Percentiles rank a stretch among this genome's conserved stretches.
Evolutionary conservation across 2,329 filamentous ascomycete genomes (phyloP).

Genomic region (Epichloe sp.): DNA sequence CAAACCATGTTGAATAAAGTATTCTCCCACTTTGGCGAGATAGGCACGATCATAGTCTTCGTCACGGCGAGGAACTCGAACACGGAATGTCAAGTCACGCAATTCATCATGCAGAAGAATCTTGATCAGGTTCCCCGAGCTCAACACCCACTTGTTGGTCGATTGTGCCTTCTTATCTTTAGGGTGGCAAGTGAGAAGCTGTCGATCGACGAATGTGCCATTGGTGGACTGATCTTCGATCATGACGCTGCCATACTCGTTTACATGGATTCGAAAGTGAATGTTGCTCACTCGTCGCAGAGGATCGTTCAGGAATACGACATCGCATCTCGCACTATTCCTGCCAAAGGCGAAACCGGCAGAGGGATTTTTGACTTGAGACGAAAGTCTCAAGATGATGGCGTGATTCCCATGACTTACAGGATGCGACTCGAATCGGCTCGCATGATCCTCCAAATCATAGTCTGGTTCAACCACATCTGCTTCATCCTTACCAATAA

Average conservation of each 20-base stretch:
- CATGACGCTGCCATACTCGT: constrained; percentile 77
- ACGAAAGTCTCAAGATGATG: constrained; percentile 70
- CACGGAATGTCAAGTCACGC: constrained; percentile 63
- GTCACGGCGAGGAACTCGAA: constrained; percentile 68
- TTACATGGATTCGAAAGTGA: constrained; percentile 93
- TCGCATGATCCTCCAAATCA: constrained; percentile 35
- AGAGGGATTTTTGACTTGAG: constrained; percentile 50
- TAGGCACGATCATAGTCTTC: constrained; percentile 53
- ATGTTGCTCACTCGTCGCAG: constrained; percentile 73
- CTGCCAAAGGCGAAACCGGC: constrained; percentile 81
- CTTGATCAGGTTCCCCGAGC: constrained; percentile 59
- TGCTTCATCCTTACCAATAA: constrained; percentile 35
- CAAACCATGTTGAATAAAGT: constrained; percentile 35
- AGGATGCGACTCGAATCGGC: constrained; percentile 30
- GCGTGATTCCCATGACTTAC: constrained; percentile 46
- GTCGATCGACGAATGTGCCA: constrained; percentile 73
- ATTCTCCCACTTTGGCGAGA: constrained; percentile 52
- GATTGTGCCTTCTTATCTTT: constrained; percentile 19
- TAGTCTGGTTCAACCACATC: constrained; percentile 39
- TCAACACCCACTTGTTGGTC: constrained; percentile 45
- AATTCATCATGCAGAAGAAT: constrained; percentile 42
- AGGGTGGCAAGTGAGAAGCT: constrained; percentile 39
- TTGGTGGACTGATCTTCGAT: constrained; percentile 93
- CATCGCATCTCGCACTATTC: constrained; percentile 57
- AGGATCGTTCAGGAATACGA: constrained; percentile 53